phyloP scores from a whole-genome alignment of 345 rosid species.

The Lumnitzera racemosa region DNA sequence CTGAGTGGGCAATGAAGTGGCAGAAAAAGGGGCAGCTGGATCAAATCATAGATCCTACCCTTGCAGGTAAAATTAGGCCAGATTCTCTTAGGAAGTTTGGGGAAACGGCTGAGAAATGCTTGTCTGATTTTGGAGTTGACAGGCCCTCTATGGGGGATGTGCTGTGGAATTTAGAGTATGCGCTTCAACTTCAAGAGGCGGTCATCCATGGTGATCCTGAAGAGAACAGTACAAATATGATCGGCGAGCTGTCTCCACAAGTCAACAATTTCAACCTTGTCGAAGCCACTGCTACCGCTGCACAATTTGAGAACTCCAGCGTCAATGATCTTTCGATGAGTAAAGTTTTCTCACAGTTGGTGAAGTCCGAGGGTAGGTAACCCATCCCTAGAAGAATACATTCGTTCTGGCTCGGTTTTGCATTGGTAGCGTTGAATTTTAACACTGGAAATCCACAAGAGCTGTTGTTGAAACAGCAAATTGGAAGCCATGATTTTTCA shows the following conservation, averaged over 20 bases:
- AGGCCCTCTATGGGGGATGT: conserved; percentile 91
- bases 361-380: conserved; percentile 78
- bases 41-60: conserved; percentile 57
- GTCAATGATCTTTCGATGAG: conserved; percentile 60
- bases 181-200: conserved; percentile 73
- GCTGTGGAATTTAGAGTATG: conserved; percentile 85
- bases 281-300: conserved; percentile 25
- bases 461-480: no score
- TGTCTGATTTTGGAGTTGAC: conserved; percentile 74
- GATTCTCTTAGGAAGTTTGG: conserved; percentile 80
- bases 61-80: conserved; percentile 47
- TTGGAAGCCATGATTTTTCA: no score
- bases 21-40: conserved; percentile 76
- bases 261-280: conserved; percentile 40
- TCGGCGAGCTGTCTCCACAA: conserved; percentile 54
- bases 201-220: conserved; percentile 47
- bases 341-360: conserved; percentile 76
- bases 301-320: conserved; percentile 32
- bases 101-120: conserved; percentile 88
- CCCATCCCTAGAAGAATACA: not conserved
- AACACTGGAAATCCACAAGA: no score
- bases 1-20: conserved; percentile 96
- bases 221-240: conserved; percentile 68
- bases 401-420: no score
- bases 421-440: no score